Evolutionary conservation across 345 rosid species (phyloP).

Genomic region (Gossypium raimondii): DNA sequence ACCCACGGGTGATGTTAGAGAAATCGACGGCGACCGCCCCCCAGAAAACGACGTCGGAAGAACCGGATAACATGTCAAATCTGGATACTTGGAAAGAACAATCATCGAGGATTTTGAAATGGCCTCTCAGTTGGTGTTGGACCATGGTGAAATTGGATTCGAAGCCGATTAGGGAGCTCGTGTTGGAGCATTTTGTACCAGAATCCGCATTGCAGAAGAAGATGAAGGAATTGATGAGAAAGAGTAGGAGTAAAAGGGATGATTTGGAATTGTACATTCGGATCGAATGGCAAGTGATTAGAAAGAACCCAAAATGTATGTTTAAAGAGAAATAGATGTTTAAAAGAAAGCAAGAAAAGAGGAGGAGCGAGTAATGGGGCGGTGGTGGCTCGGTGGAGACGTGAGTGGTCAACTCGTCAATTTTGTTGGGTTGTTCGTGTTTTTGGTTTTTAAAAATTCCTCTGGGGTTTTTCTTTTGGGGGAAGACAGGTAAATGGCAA

Average conservation of each 20-base stretch:
- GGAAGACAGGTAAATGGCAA: not conserved
- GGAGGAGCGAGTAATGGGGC: not conserved
- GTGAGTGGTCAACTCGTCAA: not conserved
- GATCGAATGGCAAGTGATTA: conserved; percentile 14
- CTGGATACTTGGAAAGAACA: conserved; percentile 75
- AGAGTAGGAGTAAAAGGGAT: conserved; percentile 27
- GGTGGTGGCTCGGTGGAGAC: not conserved
- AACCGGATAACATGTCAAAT: conserved; percentile 79
- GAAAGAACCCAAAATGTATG: not conserved
- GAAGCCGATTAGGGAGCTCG: conserved; percentile 57
- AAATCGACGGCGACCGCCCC: conserved; percentile 52
- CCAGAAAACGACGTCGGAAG: conserved; percentile 77
- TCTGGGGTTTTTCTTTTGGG: not conserved
- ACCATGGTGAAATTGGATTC: conserved; percentile 68
- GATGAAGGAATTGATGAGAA: conserved; percentile 30
- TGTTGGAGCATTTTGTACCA: conserved; percentile 44
- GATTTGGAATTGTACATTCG: conserved; percentile 41
- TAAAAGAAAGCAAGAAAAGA: not conserved
- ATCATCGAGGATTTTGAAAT: conserved; percentile 58
- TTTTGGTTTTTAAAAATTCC: not conserved
- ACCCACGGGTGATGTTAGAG: conserved; percentile 63
- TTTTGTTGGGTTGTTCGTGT: not conserved
- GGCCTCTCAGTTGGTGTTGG: conserved; percentile 84
- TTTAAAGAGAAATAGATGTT: not conserved
- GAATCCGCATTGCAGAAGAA: conserved; percentile 45